Base-by-base conservation (phyloP, 179 eudicot genomes). In the Drosera spatulata region DNA sequence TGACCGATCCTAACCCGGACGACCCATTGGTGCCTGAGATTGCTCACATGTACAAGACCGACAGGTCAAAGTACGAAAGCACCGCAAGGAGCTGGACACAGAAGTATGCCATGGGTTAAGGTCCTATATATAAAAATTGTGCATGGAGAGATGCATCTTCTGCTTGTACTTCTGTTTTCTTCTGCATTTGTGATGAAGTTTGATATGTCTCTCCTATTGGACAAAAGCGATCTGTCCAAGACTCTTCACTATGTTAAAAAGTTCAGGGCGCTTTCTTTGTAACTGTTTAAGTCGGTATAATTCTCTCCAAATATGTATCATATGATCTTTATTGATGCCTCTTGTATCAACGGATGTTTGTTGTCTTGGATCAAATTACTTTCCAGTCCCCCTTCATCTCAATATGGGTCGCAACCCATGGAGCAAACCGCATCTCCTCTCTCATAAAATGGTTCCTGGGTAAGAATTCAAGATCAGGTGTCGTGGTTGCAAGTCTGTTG, bases 21-120 rank as follows among this genome's bases (percentile, higher is more conserved):
- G 75, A 71, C 57, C 72, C 75, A 39, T 71, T 75, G 3, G 72
- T 67, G 50, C 79, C 79, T 6, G 79, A 75, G 53, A 75, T 75
- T 2, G 75, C 79, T 56, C 75, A 67, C 72, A 75, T 75, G 79
- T 75, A 75, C 72, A 75, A 75, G 67, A 67, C 79, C 13, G 79
- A 75, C 56, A 63, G 67, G 60, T 66, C 66, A 5, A 75, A 75
- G n/a, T 75, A 75, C 51, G 79, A 75, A 72, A 75, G 72, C 63
- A 75, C 79, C 3, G 72, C 79, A 11, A 70, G 75, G 72, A 75
- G 79, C 79, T 75, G 79, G 79, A 75, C 79, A 58, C 79, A 75
- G 58, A 75, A 71, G 69, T 75, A 75, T 57, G 79, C 75, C 58
- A 75, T 71, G 75, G 73, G 79, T 58, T 75, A 75, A 46, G n/a